These are phyloP conservation scores for Cryptosporidium meleagridis DNA, from an alignment of 169 alveolate genomes.

Conservation along the genomic window DNA sequence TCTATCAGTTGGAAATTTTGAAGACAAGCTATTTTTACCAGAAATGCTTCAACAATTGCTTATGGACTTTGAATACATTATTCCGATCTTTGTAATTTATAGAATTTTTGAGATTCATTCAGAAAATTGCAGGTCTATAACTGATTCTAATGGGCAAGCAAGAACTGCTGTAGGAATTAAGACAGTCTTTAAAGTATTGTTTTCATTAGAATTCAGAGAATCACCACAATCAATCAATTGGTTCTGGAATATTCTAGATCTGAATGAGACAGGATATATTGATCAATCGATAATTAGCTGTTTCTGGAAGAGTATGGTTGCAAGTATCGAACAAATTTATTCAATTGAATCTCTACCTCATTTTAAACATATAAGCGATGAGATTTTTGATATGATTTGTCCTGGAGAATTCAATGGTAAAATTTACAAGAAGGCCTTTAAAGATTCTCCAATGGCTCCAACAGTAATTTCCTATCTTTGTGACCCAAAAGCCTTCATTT, in stretches of 20 bases:
- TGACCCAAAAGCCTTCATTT: slow-evolving; percentile 70
- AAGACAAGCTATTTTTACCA: slow-evolving; percentile 34
- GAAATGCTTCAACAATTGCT: slow-evolving; percentile 56
- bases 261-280: slow-evolving; percentile 46
- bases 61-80: slow-evolving; percentile 55
- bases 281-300: slow-evolving; percentile 26
- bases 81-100: slow-evolving; percentile 51
- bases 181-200: slow-evolving; percentile 31
- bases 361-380: slow-evolving; percentile 51
- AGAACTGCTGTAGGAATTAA: slow-evolving; percentile 11
- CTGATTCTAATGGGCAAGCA: slow-evolving; percentile 15
- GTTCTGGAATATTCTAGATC: slow-evolving; percentile 62
- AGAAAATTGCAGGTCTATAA: neutral
- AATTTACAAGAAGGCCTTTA: slow-evolving; percentile 26
- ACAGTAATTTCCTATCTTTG: slow-evolving; percentile 66
- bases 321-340: slow-evolving; percentile 23
- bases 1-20: neutral
- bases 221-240: slow-evolving; percentile 37
- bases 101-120: slow-evolving; percentile 52
- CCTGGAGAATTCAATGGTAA: slow-evolving; percentile 49
- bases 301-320: slow-evolving; percentile 64
- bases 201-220: slow-evolving; percentile 45
- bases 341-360: slow-evolving; percentile 59
- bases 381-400: slow-evolving; percentile 63
- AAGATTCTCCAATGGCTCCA: slow-evolving; percentile 56